Conservation (phyloP, 352 stramenopile species). For the Peronospora farinosa region DNA sequence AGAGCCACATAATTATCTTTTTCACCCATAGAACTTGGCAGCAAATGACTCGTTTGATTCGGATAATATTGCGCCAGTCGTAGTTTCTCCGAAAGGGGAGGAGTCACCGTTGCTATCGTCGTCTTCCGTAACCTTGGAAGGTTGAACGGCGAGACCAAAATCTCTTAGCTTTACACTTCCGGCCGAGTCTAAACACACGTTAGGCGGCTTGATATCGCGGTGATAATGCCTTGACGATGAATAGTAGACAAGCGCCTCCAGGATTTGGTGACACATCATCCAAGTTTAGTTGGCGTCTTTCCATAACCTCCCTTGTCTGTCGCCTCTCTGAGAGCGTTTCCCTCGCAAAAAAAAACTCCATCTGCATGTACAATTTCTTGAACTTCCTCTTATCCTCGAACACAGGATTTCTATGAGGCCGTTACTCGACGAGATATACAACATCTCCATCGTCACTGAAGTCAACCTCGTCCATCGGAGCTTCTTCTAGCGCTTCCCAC, state of each 20-base stretch:
- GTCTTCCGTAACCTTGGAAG: constrained; percentile 51
- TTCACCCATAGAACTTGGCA: constrained; percentile 76
- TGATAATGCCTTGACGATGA: constrained; percentile 91
- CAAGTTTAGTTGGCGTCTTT: constrained; percentile 88
- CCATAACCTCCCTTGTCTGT: constrained; percentile 88
- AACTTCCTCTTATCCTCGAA: constrained; percentile 37
- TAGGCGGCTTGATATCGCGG: constrained; percentile 89
- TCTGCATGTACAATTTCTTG: constrained; percentile 90
- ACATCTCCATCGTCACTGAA: constrained; percentile 30
- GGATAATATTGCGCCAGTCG: constrained; percentile 32
- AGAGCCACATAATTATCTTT: constrained; percentile 85
- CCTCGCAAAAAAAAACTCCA: constrained; percentile 95
- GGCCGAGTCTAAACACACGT: constrained; percentile 92
- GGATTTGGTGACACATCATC: constrained; percentile 91
- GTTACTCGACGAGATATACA: constrained; percentile 10
- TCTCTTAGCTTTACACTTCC: constrained; percentile 91
- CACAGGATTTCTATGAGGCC: constrained; percentile 19
- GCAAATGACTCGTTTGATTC: constrained; percentile 57
- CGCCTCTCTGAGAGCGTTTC: constrained; percentile 89
- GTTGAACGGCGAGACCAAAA: constrained; percentile 90
- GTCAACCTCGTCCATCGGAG: constrained; percentile 31
- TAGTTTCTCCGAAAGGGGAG: constrained; percentile 14
- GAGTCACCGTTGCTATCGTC: constrained; percentile 27
- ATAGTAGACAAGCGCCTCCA: constrained; percentile 94
- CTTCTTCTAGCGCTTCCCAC: constrained; percentile 63